Evolutionary conservation across 2,329 filamentous ascomycete genomes (phyloP).

Genomic region (Apiospora phragmitis): DNA sequence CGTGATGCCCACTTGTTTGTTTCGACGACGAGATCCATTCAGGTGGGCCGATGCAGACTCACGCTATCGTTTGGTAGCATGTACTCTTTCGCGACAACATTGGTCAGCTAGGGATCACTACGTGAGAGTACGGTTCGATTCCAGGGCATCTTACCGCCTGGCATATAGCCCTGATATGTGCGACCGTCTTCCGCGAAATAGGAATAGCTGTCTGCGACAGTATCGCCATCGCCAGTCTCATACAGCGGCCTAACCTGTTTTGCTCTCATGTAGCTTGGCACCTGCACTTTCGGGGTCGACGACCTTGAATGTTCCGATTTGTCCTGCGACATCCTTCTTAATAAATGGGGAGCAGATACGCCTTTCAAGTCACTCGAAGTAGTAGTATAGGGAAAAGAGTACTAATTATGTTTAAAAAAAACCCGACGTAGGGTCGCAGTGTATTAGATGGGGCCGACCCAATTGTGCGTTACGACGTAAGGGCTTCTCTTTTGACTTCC

Average conservation of each 20-base stretch:
- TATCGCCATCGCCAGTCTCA: not conserved
- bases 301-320: not conserved
- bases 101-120: not conserved
- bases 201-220: not conserved
- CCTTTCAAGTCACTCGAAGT: too few relatives aligned
- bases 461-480: not conserved
- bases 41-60: not conserved
- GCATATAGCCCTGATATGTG: slow-evolving; percentile 5
- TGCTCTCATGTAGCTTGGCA: not conserved
- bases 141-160: not conserved
- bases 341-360: too few relatives aligned
- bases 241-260: slow-evolving; percentile 1
- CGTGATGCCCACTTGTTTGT: not conserved
- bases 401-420: not conserved
- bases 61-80: slow-evolving; percentile 8
- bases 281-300: not conserved
- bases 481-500: not conserved
- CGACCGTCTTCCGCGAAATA: not conserved
- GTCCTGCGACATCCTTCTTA: not conserved
- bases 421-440: not conserved
- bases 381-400: not conserved
- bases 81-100: not conserved
- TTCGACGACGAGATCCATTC: not conserved
- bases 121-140: not conserved
- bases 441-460: not conserved